phyloP scores from a whole-genome alignment of 78 protist species.

The Emiliania huxleyi region DNA sequence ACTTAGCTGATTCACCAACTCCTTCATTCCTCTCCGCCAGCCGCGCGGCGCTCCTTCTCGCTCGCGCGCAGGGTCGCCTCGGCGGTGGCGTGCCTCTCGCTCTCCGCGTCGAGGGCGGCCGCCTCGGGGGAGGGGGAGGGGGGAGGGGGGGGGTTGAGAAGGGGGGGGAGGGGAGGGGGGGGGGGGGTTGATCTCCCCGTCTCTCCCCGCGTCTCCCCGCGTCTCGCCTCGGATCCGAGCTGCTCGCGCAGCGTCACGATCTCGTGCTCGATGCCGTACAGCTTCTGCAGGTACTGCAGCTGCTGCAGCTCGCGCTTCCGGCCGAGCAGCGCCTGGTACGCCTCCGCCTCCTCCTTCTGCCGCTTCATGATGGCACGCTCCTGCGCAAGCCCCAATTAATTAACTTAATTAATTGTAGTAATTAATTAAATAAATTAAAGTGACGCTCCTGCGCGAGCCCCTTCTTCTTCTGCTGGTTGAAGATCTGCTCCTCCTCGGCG shows the following conservation, averaged over 20 bases:
- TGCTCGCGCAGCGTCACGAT: constrained; percentile 15
- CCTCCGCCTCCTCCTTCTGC: constrained; percentile 86
- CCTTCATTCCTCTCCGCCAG: neutral
- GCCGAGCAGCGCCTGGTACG: constrained; percentile 42
- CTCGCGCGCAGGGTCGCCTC: neutral
- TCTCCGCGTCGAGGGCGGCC: neutral
- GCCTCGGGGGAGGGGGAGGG: no score
- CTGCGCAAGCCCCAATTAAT: constrained; percentile 51
- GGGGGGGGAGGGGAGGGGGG: no score
- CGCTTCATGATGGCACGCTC: constrained; percentile 56
- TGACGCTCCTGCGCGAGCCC: constrained; percentile 70
- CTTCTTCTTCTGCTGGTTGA: constrained; percentile 45
- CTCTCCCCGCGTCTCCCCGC: no score
- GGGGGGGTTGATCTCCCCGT: constrained; percentile 20
- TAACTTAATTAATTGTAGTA: constrained; percentile 13
- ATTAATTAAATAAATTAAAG: no score
- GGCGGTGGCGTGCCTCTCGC: neutral
- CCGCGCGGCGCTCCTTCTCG: constrained; percentile 29
- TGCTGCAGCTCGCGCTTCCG: neutral
- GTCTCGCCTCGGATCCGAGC: neutral
- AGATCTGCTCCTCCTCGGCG: constrained; percentile 52
- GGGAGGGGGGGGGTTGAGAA: no score
- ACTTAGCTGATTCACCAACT: no score
- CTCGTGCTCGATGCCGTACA: neutral
- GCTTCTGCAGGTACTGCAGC: neutral